These are phyloP conservation scores for Anisogramma anomala DNA, from an alignment of 2,329 filamentous ascomycete species.

Conservation along the genomic window DNA sequence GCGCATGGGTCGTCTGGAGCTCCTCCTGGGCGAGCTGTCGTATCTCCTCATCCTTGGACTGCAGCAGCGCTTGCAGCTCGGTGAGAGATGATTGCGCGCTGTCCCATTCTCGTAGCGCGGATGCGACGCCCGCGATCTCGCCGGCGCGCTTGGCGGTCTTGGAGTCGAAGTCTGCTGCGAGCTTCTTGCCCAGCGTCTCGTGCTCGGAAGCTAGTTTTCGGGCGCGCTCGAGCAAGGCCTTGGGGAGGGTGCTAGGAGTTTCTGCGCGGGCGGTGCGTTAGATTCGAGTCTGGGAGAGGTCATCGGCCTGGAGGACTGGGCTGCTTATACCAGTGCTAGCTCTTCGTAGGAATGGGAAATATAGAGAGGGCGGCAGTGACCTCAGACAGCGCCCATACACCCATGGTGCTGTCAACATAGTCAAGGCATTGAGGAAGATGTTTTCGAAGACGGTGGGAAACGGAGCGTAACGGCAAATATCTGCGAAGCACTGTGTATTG, in stretches of 20 bases:
- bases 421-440: slow-evolving; percentile 12
- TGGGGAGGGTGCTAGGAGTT: slow-evolving; percentile 29
- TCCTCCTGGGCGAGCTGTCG: slow-evolving; percentile 72
- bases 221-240: slow-evolving; percentile 48
- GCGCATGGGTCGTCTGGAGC: slow-evolving; percentile 50
- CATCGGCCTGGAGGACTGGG: not conserved
- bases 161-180: slow-evolving; percentile 44
- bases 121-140: slow-evolving; percentile 46
- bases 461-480: no score
- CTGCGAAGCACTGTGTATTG: no score
- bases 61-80: slow-evolving; percentile 42
- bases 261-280: slow-evolving; percentile 11
- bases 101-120: slow-evolving; percentile 49
- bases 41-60: slow-evolving; percentile 55
- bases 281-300: no score
- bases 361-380: slow-evolving; percentile 22
- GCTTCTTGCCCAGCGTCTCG: slow-evolving; percentile 36
- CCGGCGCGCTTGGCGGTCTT: slow-evolving; percentile 48
- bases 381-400: slow-evolving; percentile 40
- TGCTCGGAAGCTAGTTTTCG: slow-evolving; percentile 47
- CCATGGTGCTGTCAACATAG: slow-evolving; percentile 36
- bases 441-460: not conserved
- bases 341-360: slow-evolving; percentile 26
- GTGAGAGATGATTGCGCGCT: slow-evolving; percentile 37
- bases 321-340: slow-evolving; percentile 32